Conservation (phyloP, 768 basidiomycete species). For the Lyophyllum shimeji region DNA sequence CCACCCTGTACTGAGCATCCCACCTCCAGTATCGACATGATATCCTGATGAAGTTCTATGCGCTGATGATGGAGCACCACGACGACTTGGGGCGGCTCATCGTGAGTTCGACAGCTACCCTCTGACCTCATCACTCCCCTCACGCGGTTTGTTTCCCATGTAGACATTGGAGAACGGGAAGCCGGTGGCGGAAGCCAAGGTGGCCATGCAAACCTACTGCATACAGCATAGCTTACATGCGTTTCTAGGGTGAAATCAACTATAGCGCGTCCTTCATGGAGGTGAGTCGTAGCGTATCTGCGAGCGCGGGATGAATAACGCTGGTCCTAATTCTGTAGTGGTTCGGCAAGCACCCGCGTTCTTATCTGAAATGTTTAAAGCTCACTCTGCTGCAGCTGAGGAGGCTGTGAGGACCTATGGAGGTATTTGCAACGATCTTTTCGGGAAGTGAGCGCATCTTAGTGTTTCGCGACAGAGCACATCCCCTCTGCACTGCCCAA, state of each 20-base stretch:
- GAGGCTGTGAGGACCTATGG: conserved; percentile 94
- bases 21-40: conserved; percentile 73
- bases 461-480: conserved; percentile 49
- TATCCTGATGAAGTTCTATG: conserved; percentile 75
- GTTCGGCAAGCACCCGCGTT: conserved; percentile 57
- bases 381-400: conserved; percentile 55
- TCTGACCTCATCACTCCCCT: conserved; percentile 25
- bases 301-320: not conserved
- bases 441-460: not conserved
- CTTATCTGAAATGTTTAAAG: not conserved
- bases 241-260: conserved; percentile 70
- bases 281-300: conserved; percentile 36
- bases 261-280: conserved; percentile 89
- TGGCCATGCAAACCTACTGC: conserved; percentile 20
- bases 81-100: conserved; percentile 90
- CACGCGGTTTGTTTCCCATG: conserved; percentile 1
- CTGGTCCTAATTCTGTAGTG: conserved; percentile 45
- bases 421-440: conserved; percentile 34
- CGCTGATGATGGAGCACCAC: conserved; percentile 76
- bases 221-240: conserved; percentile 1
- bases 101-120: conserved; percentile 40
- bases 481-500: conserved; percentile 74
- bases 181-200: conserved; percentile 80
- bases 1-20: not conserved
- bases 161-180: conserved; percentile 98